These are phyloP conservation scores for Globisporangium orthogonon DNA, from an alignment of 352 stramenopile species.

Conservation along the genomic window DNA sequence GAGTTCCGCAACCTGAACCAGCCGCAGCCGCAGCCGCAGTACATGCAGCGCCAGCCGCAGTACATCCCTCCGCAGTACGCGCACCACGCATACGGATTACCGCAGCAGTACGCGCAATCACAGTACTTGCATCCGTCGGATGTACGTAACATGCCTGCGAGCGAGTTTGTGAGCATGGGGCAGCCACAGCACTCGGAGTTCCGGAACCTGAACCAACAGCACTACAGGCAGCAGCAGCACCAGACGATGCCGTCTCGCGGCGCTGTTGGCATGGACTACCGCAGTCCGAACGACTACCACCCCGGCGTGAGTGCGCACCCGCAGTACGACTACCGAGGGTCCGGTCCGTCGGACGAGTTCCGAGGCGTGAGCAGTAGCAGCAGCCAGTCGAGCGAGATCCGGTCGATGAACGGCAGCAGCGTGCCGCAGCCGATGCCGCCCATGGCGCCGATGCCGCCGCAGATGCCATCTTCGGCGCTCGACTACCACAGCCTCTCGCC, in stretches of 20 bases:
- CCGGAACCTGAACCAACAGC: conserved; percentile 1
- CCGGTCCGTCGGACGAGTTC: conserved; percentile 1
- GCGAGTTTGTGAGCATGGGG: neutral
- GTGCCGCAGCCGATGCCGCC: neutral
- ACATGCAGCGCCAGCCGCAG: neutral
- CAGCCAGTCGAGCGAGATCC: neutral
- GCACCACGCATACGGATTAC: neutral
- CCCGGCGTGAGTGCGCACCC: neutral
- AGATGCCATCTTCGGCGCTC: neutral
- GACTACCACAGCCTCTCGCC: conserved; percentile 3
- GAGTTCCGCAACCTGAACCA: conserved; percentile 12
- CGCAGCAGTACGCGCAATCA: neutral
- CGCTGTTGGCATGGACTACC: neutral
- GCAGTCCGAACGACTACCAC: neutral
- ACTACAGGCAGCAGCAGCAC: neutral
- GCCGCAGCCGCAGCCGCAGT: neutral
- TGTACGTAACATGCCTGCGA: conserved; percentile 1
- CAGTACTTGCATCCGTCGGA: conserved; percentile 3
- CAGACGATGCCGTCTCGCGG: neutral
- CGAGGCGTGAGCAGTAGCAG: neutral
- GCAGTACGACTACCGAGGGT: neutral
- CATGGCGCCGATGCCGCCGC: neutral
- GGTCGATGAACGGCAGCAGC: neutral
- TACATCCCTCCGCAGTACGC: neutral
- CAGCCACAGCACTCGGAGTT: neutral